Percentiles rank a stretch among this genome's conserved stretches.
Conservation (phyloP, 495 filamentous ascomycete species). For the Aspergillus wentii region DNA sequence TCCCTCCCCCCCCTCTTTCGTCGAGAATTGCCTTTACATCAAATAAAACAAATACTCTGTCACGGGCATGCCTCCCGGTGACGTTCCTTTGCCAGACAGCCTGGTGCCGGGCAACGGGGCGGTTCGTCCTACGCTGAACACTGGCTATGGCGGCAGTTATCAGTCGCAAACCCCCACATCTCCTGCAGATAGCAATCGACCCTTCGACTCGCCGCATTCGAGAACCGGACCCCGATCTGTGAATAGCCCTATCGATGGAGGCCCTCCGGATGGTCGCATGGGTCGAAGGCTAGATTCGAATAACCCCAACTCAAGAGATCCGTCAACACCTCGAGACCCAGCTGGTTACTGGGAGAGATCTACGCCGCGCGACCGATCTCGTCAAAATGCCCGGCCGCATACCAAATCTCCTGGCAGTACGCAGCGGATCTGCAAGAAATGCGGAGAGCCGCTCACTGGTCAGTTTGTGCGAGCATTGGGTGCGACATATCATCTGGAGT, state of each 20-base stretch:
- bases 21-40: not conserved
- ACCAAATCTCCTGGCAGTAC: slow-evolving; percentile 36
- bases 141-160: slow-evolving; percentile 33
- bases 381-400: slow-evolving; percentile 37
- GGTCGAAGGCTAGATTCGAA: slow-evolving; percentile 28
- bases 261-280: slow-evolving; percentile 26
- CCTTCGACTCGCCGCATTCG: slow-evolving; percentile 40
- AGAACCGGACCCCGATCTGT: slow-evolving; percentile 24
- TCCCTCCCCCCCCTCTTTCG: not conserved
- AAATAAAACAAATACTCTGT: slow-evolving; percentile 9
- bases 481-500: slow-evolving; percentile 93
- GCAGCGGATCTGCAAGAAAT: slow-evolving; percentile 77
- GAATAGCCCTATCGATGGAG: slow-evolving; percentile 15
- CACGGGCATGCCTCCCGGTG: slow-evolving; percentile 42
- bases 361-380: slow-evolving; percentile 36
- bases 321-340: slow-evolving; percentile 25
- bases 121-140: slow-evolving; percentile 37
- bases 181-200: slow-evolving; percentile 37
- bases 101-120: slow-evolving; percentile 44
- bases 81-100: slow-evolving; percentile 40
- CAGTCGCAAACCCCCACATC: slow-evolving; percentile 41
- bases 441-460: slow-evolving; percentile 76
- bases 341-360: slow-evolving; percentile 33
- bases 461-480: slow-evolving; percentile 93
- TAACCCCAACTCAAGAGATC: slow-evolving; percentile 14